These are phyloP conservation scores for Stephanodiscus minutulus DNA, from an alignment of 108 stramenopile genomes.

Conservation along the genomic window DNA sequence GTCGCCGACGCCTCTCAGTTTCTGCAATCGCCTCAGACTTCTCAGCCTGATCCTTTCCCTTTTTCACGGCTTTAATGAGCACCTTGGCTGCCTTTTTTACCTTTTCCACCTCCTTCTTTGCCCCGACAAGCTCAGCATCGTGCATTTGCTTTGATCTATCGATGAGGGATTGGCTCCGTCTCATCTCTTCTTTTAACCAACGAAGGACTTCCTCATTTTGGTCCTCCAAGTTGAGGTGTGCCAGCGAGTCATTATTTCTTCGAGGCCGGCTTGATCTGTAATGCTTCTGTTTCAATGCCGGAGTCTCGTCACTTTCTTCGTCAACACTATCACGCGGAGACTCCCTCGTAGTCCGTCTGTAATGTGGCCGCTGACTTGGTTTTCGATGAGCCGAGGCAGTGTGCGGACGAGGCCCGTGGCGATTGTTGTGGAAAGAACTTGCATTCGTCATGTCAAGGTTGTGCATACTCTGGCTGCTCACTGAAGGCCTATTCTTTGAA, in stretches of 20 bases:
- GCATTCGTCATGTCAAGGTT: slow-evolving; percentile 2
- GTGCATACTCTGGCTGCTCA: neutral
- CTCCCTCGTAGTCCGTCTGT: slow-evolving; percentile 18
- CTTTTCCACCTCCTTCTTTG: slow-evolving; percentile 41
- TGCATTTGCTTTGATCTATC: slow-evolving; percentile 41
- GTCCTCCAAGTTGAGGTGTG: slow-evolving; percentile 25
- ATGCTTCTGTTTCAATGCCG: slow-evolving; percentile 1
- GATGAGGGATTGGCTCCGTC: slow-evolving; percentile 44
- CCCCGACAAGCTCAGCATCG: slow-evolving; percentile 38
- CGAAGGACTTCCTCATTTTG: slow-evolving; percentile 44
- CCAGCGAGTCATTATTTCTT: slow-evolving; percentile 9
- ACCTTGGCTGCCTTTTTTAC: slow-evolving; percentile 47
- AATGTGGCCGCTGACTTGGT: neutral
- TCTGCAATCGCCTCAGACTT: slow-evolving; percentile 40
- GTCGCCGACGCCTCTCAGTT: slow-evolving; percentile 29
- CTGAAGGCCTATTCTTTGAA: neutral
- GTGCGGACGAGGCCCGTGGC: slow-evolving; percentile 8
- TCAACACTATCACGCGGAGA: slow-evolving; percentile 14
- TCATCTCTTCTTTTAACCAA: slow-evolving; percentile 51
- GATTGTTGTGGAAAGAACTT: neutral
- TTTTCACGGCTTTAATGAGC: slow-evolving; percentile 45
- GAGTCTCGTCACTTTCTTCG: slow-evolving; percentile 1
- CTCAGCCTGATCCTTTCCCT: slow-evolving; percentile 44
- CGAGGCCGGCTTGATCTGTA: slow-evolving; percentile 17
- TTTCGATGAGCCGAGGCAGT: slow-evolving; percentile 8